Conservation (phyloP, 192 early-diverging fungal species). For the Linnemannia hyalina region DNA sequence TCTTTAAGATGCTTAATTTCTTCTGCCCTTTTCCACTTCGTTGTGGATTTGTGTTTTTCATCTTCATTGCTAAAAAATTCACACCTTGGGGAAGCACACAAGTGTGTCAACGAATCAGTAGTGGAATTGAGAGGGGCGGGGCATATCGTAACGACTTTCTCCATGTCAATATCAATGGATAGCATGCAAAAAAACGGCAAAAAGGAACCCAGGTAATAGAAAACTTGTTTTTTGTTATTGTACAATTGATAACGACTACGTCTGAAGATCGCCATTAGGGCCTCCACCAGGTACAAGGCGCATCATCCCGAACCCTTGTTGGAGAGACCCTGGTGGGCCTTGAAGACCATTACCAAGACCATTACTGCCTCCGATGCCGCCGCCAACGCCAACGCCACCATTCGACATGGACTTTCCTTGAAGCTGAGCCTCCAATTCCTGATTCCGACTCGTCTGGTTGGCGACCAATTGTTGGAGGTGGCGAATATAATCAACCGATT, state of each 20-base stretch:
- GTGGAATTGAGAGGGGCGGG: too few species aligned
- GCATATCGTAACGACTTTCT: too few species aligned
- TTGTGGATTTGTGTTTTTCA: too few species aligned
- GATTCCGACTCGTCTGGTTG: conserved; percentile 70
- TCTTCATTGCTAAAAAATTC: too few species aligned
- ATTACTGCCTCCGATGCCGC: background rate
- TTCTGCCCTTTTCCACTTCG: too few species aligned
- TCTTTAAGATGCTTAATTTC: too few species aligned
- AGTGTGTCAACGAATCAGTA: too few species aligned
- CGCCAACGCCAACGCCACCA: background rate
- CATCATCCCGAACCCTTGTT: conserved; percentile 37
- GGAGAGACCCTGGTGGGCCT: background rate
- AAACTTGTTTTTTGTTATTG: background rate
- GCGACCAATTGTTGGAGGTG: conserved; percentile 77
- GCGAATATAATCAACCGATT: conserved; percentile 92
- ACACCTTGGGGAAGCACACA: too few species aligned
- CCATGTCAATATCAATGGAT: too few species aligned
- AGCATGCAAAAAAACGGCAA: too few species aligned
- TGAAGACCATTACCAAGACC: background rate
- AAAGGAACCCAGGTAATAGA: too few species aligned
- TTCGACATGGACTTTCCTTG: conserved; percentile 14
- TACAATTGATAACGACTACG: conserved; percentile 1
- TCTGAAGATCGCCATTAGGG: background rate
- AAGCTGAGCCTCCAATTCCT: conserved; percentile 74
- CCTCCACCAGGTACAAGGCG: conserved; percentile 16